A percentile compares a stretch with the other conserved stretches of the same genome.
phyloP scores from a whole-genome alignment of 371 early-diverging fungal species.

The Coemansia sp. region DNA sequence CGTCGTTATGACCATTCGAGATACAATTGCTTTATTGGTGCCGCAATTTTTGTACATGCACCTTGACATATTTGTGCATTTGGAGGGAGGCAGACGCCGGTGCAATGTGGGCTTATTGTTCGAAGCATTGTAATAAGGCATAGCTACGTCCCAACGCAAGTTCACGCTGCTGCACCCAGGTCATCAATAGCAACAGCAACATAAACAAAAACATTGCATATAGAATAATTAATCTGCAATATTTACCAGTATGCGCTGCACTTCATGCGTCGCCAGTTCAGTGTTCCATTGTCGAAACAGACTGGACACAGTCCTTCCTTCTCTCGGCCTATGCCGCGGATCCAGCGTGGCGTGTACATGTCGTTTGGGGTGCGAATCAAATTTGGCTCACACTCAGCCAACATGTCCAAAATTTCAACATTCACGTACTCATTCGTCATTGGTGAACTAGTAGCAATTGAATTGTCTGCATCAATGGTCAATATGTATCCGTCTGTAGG shows the following conservation, averaged over 20 bases:
- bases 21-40: neutral
- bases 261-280: conserved; percentile 54
- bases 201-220: conserved; percentile 3
- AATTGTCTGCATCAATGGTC: neutral
- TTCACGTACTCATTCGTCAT: neutral
- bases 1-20: neutral
- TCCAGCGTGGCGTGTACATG: conserved; percentile 54
- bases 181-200: neutral
- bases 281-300: conserved; percentile 34
- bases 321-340: conserved; percentile 49
- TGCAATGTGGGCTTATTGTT: conserved; percentile 8
- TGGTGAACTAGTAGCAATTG: neutral
- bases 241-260: conserved; percentile 56
- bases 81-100: neutral
- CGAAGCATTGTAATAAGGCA: neutral
- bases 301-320: conserved; percentile 54
- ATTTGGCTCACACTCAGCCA: conserved; percentile 29
- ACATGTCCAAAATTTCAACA: neutral
- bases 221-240: conserved; percentile 1
- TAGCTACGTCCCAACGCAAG: neutral
- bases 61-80: conserved; percentile 7
- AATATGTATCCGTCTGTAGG: neutral
- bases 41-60: conserved; percentile 26
- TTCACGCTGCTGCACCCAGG: neutral
- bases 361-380: conserved; percentile 31